Evolutionary conservation across 768 basidiomycete species (phyloP), one percentile per base, ranked within the genome.

Genomic region (Trametes villosa): DNA sequence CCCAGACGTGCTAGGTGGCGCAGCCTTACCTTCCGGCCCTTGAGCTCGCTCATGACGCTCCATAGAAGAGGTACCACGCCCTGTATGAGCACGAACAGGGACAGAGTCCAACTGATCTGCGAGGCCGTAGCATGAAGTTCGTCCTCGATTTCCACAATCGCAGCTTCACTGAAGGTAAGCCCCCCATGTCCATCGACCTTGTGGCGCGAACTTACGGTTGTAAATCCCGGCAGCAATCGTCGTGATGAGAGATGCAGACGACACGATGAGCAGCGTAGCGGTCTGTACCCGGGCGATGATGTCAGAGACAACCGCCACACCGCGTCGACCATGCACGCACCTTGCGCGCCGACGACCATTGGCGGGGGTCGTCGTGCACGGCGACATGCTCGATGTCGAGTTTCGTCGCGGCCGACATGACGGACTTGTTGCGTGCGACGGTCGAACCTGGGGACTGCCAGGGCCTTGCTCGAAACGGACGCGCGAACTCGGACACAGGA

Each of bases 41-140:
- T 86, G 27, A 92, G 81, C 72, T 92, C 91, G 53, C 86, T 87
- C 24, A 87, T 74, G 0, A 84, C 81, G 51, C 79, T 82, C 90
- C 91, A 91, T 3, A 87, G 36, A 9, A 89, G 67, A 0, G 91
- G 91, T 51, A 85, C 72, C 11, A 75, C 70, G 5, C 91, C 91
- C 71, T 92, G 91, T 18, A 89, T 65, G 1, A 87, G 74, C 59
- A 91, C 88, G 70, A 89, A 92, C 18, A 87, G 60, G 0, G 89
- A 86, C 15, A 92, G 76, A 56, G 82, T 82, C 72, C 85, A 77
- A 63, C 89, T 87, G 57, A 93, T 86, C 65, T 89, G 80, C 11
- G 78, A 71, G 44, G 77, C 74, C 0, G 83, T 82, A 1, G 90
- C 86, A 36, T 81, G 80, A 42, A 92, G 76, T 13, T 88, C 78